phyloP scores from a whole-genome alignment of 768 basidiomycete species.

The Phanerochaete sordida region DNA sequence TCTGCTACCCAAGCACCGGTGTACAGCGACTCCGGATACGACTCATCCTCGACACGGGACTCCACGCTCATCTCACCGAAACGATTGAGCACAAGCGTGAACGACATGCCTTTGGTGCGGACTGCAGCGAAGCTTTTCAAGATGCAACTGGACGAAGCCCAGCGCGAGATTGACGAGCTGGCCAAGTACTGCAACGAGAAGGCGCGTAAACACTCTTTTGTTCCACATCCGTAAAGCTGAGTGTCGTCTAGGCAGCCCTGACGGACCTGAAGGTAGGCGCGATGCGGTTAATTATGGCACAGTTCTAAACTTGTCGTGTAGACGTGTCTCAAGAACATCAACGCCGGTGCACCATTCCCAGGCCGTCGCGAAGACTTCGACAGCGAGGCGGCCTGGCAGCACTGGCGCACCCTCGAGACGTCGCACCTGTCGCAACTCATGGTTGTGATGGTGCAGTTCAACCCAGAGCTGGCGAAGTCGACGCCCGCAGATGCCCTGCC shows the following conservation, averaged over 20 bases:
- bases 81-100: slow-evolving; percentile 42
- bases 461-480: slow-evolving; percentile 84
- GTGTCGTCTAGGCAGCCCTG: slow-evolving; percentile 62
- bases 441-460: slow-evolving; percentile 79
- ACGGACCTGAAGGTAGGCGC: slow-evolving; percentile 74
- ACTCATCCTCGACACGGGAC: slow-evolving; percentile 59
- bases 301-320: slow-evolving; percentile 28
- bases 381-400: slow-evolving; percentile 74
- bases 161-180: slow-evolving; percentile 70
- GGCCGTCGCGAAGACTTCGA: slow-evolving; percentile 86
- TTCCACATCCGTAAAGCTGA: neutral
- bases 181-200: slow-evolving; percentile 71
- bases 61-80: slow-evolving; percentile 34
- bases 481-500: slow-evolving; percentile 53
- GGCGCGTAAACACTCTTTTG: slow-evolving; percentile 33
- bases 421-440: slow-evolving; percentile 85
- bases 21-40: slow-evolving; percentile 64
- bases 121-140: slow-evolving; percentile 74
- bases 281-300: neutral
- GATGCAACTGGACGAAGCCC: slow-evolving; percentile 60
- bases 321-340: slow-evolving; percentile 91
- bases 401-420: slow-evolving; percentile 82
- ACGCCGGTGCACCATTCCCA: slow-evolving; percentile 78
- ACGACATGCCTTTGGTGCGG: slow-evolving; percentile 76
- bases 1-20: slow-evolving; percentile 31